A percentile compares a stretch with the other conserved stretches of the same genome.
These are phyloP conservation scores for Colletotrichum sublineola DNA, from an alignment of 2,329 filamentous ascomycete species.

Conservation along the genomic window DNA sequence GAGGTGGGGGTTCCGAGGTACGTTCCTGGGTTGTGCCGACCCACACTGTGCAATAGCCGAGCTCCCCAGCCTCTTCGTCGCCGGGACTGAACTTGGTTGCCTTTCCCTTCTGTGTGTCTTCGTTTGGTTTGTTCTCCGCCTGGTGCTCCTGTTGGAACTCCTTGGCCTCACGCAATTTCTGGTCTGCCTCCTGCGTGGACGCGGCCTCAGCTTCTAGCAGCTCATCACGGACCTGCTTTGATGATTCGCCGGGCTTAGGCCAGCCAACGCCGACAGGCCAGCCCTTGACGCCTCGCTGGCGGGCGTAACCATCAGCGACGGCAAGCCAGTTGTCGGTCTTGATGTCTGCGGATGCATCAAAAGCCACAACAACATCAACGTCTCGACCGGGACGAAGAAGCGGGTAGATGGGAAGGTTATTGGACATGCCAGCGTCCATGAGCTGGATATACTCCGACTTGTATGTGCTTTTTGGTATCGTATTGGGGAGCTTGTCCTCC, in stretches of 20 bases:
- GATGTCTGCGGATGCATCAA: conserved; percentile 94
- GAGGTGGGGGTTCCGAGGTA: conserved; percentile 65
- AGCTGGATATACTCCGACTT: conserved; percentile 79
- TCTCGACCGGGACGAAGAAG: conserved; percentile 88
- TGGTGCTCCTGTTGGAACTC: conserved; percentile 53
- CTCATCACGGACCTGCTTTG: conserved; percentile 72
- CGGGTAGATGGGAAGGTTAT: conserved; percentile 96
- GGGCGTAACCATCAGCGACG: conserved; percentile 92
- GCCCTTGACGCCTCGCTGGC: conserved; percentile 89
- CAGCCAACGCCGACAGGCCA: conserved; percentile 97
- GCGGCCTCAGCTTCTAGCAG: conserved; percentile 77
- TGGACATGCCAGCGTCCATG: conserved; percentile 99
- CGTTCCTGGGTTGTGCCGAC: conserved; percentile 86
- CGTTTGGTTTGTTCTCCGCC: conserved; percentile 45
- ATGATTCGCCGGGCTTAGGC: conserved; percentile 74
- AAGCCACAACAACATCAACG: conserved; percentile 91
- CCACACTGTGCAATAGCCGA: conserved; percentile 96
- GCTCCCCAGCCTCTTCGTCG: conserved; percentile 66
- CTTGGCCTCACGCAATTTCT: conserved; percentile 74
- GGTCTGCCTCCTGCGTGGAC: conserved; percentile 70
- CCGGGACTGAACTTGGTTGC: conserved; percentile 57
- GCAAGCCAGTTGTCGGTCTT: conserved; percentile 97
- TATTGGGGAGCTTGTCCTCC: conserved; percentile 78
- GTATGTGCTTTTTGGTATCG: conserved; percentile 83
- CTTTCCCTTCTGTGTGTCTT: conserved; percentile 47